phyloP scores from a whole-genome alignment of 345 rosid genomes.

The Ceriops tagal region DNA sequence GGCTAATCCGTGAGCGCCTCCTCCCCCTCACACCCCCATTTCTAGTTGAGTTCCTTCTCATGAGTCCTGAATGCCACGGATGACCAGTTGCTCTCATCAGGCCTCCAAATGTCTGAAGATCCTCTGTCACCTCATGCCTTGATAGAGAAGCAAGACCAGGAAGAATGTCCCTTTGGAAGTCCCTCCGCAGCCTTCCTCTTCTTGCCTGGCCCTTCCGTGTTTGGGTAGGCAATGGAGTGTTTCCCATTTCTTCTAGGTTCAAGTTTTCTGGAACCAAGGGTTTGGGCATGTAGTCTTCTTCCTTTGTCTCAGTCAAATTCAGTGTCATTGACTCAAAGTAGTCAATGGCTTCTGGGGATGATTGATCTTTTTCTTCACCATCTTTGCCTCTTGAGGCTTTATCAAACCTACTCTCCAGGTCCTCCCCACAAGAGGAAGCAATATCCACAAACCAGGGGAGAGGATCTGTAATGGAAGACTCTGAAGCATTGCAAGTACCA shows the following conservation, averaged over 20 bases:
- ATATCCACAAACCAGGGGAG: conserved; percentile 80
- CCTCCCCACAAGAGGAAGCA: conserved; percentile 48
- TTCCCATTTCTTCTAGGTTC: conserved; percentile 45
- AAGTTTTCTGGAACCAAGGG: conserved; percentile 59
- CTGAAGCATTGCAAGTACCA: conserved; percentile 28
- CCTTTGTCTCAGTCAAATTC: conserved; percentile 52
- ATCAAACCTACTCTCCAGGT: conserved; percentile 43
- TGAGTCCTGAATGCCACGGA: conserved; percentile 57
- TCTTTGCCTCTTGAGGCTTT: conserved; percentile 32
- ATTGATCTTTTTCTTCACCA: conserved; percentile 31
- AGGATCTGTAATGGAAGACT: conserved; percentile 37
- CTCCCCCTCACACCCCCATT: conserved; percentile 74
- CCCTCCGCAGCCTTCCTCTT: conserved; percentile 94
- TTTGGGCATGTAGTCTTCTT: conserved; percentile 86
- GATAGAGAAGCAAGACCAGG: conserved; percentile 86
- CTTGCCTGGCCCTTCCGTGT: conserved; percentile 72
- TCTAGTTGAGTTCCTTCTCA: conserved; percentile 70
- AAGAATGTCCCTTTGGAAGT: conserved; percentile 96
- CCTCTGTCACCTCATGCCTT: conserved; percentile 86
- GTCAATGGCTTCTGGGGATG: conserved; percentile 55
- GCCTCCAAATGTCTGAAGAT: conserved; percentile 88
- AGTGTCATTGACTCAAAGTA: conserved; percentile 82
- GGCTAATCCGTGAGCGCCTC: conserved; percentile 36
- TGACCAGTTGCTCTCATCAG: conserved; percentile 77
- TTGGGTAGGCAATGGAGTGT: conserved; percentile 34